Conservation (phyloP, 176 grass and related monocot genomes). For the Carex myosuroides region DNA sequence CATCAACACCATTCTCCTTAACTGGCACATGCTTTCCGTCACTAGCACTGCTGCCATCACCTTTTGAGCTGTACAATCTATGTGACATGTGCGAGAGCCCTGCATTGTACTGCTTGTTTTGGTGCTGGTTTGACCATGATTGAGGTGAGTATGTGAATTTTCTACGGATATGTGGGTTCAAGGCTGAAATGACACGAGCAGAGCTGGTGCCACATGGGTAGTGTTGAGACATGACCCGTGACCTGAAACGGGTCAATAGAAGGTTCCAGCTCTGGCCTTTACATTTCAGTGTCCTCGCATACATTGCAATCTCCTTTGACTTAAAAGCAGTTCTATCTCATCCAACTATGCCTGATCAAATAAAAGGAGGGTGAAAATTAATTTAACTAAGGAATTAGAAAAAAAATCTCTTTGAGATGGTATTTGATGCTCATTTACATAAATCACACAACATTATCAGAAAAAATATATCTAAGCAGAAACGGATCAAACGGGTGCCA, state of each 20-base stretch:
- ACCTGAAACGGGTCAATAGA: slow-evolving; percentile 1
- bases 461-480: not conserved
- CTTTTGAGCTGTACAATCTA: slow-evolving; percentile 77
- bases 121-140: slow-evolving; percentile 1
- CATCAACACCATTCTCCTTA: slow-evolving; percentile 24
- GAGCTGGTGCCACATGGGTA: not conserved
- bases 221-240: not conserved
- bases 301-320: slow-evolving; percentile 14
- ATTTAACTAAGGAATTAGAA: not conserved
- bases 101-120: not conserved
- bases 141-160: not conserved
- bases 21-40: slow-evolving; percentile 42
- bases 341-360: slow-evolving; percentile 10
- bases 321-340: not conserved
- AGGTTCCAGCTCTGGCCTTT: slow-evolving; percentile 19
- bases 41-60: slow-evolving; percentile 51
- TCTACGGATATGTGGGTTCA: slow-evolving; percentile 7
- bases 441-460: not conserved
- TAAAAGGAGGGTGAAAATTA: not conserved
- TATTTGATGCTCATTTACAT: not conserved
- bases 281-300: slow-evolving; percentile 30
- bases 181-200: not conserved
- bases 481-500: not conserved
- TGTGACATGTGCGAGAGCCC: not conserved
- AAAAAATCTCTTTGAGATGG: not conserved